Percentiles rank a stretch among this genome's conserved stretches.
phyloP scores from a whole-genome alignment of 2,329 filamentous ascomycete species.

The Lasiodiplodia theobromae region DNA sequence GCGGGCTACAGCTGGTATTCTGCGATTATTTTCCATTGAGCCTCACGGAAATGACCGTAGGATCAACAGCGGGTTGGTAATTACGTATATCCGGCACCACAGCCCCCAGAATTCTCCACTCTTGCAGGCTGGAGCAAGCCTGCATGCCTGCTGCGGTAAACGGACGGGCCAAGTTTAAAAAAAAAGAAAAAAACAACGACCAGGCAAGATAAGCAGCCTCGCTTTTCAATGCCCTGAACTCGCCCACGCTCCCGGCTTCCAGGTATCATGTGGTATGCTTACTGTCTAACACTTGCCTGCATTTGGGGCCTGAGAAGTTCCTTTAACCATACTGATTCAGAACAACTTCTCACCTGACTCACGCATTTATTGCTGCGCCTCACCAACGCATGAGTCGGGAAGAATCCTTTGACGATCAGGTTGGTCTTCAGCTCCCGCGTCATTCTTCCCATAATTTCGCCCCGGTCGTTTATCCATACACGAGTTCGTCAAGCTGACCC shows the following conservation, averaged over 20 bases:
- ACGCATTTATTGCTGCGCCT: background rate
- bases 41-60: background rate
- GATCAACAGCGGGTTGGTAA: background rate
- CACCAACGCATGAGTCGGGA: background rate
- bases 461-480: too few relatives aligned
- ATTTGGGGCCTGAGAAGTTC: too few relatives aligned
- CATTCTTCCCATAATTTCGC: too few relatives aligned
- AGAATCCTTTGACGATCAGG: too few relatives aligned
- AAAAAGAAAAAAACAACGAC: background rate
- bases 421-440: too few relatives aligned
- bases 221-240: background rate
- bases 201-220: background rate
- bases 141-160: too few relatives aligned
- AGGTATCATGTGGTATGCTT: background rate
- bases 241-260: background rate
- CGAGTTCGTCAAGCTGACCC: too few relatives aligned
- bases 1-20: background rate
- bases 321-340: background rate
- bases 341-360: background rate
- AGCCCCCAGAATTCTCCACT: background rate
- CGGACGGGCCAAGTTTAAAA: background rate
- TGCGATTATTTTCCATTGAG: background rate
- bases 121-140: background rate
- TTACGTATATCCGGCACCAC: background rate
- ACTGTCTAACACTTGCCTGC: background rate